A percentile compares a stretch with the other conserved stretches of the same genome.
Conservation (phyloP, 129 eudicot species). For the Pseudognaphalium luteoalbum region DNA sequence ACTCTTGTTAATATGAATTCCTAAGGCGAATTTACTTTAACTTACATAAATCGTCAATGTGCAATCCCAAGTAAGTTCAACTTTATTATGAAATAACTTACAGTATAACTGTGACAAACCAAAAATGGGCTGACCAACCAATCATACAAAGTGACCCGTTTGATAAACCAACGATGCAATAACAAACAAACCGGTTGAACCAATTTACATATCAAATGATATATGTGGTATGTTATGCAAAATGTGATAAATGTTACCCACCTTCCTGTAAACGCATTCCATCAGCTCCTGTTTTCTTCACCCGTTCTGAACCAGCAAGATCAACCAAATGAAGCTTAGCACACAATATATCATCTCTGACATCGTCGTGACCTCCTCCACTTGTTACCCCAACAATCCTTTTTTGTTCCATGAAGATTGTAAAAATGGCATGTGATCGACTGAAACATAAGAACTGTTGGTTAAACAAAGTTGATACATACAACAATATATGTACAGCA, state of each 20-base stretch:
- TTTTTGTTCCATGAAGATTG: constrained; percentile 89
- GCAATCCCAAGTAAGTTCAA: neutral
- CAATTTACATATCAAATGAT: neutral
- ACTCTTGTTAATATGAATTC: constrained; percentile 95
- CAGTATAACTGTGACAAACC: neutral
- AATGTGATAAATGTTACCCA: constrained; percentile 17
- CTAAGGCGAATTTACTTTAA: constrained; percentile 28
- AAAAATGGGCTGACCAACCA: neutral
- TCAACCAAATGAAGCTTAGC: constrained; percentile 94
- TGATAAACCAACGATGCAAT: constrained; percentile 5
- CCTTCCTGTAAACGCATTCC: constrained; percentile 94
- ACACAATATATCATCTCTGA: constrained; percentile 68
- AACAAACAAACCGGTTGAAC: neutral
- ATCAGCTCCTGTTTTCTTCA: constrained; percentile 89
- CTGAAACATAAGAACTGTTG: constrained; percentile 39
- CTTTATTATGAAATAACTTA: neutral
- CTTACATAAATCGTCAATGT: neutral
- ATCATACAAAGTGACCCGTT: neutral
- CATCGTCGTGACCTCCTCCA: constrained; percentile 49
- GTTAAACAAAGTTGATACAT: neutral
- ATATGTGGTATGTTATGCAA: neutral
- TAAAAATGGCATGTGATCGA: constrained; percentile 94
- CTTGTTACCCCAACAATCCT: constrained; percentile 31
- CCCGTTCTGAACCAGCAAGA: constrained; percentile 43
- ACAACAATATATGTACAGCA: neutral